Base-by-base conservation (phyloP, 129 eudicot species). In the Ambrosia artemisiifolia region DNA sequence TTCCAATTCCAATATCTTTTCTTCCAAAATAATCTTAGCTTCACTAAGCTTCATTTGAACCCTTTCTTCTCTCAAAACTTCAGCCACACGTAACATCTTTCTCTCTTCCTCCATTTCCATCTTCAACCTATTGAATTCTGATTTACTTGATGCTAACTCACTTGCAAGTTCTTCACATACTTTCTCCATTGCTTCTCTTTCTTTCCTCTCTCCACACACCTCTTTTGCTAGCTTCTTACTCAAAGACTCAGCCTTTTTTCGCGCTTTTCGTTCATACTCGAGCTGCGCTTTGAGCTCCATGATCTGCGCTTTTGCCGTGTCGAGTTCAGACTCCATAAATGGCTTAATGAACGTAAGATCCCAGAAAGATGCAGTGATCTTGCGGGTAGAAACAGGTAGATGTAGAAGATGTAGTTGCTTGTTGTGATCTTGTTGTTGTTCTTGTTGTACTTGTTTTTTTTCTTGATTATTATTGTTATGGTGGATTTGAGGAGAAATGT, bases 1-100 rank as follows among this genome's bases (percentile, higher is more conserved):
- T 49, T 85, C 88, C 63, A 83, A 67, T 78, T 86, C 89, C 0
- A 79, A 75, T 35, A 92, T 36, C 73, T 89, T 89, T 59, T 89
- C 88, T 70, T 92, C 96, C 12, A 88, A 64, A 74, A 89, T 30
- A 11, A 81, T 3, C 47, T 89, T 89, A 0, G 98, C 98, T n/a
- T 92, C 98, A 9, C 81, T 72, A 14, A 92, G 89, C 80, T 92
- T 93, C 98, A 93, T 93, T 24, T 93, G 98, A 1, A 93, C 90
- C 42, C 96, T 78, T 60, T 93, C 96, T 49, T 93, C 96, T 65
- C 98, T 80, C 35, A 92, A 73, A 2, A 89, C 90, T 81, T 92
- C 98, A 11, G 98, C 90, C 75, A 82, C 77, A 17, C 83, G 85
- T 66, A 89, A 28, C 98, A 87, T 93, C 79, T 87, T 87, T 55